A percentile compares a stretch with the other conserved stretches of the same genome.
These are phyloP conservation scores for Spirogloea muscicola DNA, from an alignment of 139 green algal genomes.

Conservation along the genomic window DNA sequence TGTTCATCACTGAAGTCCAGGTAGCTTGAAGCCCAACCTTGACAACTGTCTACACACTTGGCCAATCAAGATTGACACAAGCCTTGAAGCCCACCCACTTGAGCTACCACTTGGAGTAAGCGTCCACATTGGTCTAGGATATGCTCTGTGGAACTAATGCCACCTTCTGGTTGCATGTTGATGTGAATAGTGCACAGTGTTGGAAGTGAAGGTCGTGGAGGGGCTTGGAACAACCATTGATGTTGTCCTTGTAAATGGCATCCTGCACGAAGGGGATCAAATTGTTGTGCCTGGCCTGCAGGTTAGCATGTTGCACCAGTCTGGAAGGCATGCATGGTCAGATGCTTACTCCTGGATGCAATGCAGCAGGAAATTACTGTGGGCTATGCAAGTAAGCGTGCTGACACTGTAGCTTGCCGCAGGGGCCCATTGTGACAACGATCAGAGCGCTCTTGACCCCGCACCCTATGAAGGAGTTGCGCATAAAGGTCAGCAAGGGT, in stretches of 20 bases:
- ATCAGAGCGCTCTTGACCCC: slow-evolving; percentile 94
- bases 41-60: neutral
- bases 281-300: slow-evolving; percentile 93
- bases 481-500: slow-evolving; percentile 75
- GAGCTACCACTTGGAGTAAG: too few relatives aligned
- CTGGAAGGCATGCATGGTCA: too few relatives aligned
- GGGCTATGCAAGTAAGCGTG: too few relatives aligned
- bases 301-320: slow-evolving; percentile 49
- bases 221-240: slow-evolving; percentile 97
- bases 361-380: too few relatives aligned
- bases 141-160: too few relatives aligned
- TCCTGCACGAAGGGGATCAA: slow-evolving; percentile 75
- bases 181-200: slow-evolving; percentile 55
- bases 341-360: too few relatives aligned
- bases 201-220: slow-evolving; percentile 96
- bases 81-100: slow-evolving; percentile 90
- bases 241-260: slow-evolving; percentile 93
- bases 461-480: slow-evolving; percentile 89
- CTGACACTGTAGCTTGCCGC: too few relatives aligned
- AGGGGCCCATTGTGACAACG: slow-evolving; percentile 79
- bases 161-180: too few relatives aligned
- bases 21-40: slow-evolving; percentile 52
- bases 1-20: slow-evolving; percentile 82
- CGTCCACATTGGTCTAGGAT: too few relatives aligned
- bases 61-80: slow-evolving; percentile 63